Base-by-base conservation (phyloP, 2,329 filamentous ascomycete genomes). In the Aspergillus novoparasiticus region DNA sequence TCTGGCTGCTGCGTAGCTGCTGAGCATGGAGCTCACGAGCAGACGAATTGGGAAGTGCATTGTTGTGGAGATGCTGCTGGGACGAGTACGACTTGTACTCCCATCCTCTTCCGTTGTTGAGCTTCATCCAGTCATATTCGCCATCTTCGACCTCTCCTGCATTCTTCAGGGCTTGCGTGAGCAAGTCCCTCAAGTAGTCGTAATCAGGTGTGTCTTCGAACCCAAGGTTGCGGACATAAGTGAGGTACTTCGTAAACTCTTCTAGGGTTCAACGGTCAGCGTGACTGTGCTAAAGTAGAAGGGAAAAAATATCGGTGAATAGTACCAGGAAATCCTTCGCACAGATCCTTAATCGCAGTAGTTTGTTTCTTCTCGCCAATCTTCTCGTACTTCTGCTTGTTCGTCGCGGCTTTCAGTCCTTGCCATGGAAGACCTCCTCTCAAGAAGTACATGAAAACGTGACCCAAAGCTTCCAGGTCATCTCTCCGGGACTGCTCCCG, bases 361-460 rank as follows among this genome's bases (percentile, higher is more conserved):
- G 94, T 97, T 83, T 98, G 95, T 85, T 99, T 99, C 90, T 99
- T 98, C 85, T 99, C 94, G 53, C 95, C 95, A 80, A 99, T 99
- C 86, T 98, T 98, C 83, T 99, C 95, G 78, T 99, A 99, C 83
- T 99, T 99, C 78, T 99, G 95, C 87, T 99, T 90, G 81, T 90
- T 90, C 61, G 87, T 90, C 19, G 87, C 87, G 71, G 87, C 87
- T 78, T 89, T 89, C 63, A 89, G 78, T 60, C 87, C 87, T 76
- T 90, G 87, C 87, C 87, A 90, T 60, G 87, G 87, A 58, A 90
- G 82, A 61, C 87, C 87, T 50, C 87, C 87, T 64, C 87, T 79
- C 55, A 90, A 79, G 78, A 90, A 89, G 78, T 90, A 90, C 85
- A 90, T 87, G 76, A 90, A 90, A 57, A 90, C 87, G 73, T 90